These are phyloP conservation scores for Fomes fomentarius DNA, from an alignment of 1,284 basidiomycete species.

Conservation along the genomic window DNA sequence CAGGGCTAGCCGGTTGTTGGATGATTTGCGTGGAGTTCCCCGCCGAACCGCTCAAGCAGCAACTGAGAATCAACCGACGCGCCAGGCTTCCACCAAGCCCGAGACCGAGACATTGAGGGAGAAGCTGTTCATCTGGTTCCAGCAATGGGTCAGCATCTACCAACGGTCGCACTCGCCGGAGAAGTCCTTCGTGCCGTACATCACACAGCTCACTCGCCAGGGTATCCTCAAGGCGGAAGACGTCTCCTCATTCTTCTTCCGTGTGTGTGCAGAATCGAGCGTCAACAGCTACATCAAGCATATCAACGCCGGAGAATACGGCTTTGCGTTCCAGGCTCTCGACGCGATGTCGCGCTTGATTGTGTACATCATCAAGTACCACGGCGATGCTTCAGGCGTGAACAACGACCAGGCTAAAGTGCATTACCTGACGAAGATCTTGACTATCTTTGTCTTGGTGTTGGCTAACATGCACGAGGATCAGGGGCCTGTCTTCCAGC, in stretches of 20 bases:
- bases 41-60: conserved; percentile 42
- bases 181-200: conserved; percentile 96
- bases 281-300: conserved; percentile 92
- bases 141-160: conserved; percentile 96
- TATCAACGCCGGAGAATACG: conserved; percentile 76
- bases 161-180: conserved; percentile 90
- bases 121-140: conserved; percentile 76
- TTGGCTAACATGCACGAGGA: conserved; percentile 96
- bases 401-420: conserved; percentile 95
- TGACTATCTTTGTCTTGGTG: conserved; percentile 96
- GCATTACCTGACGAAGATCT: conserved; percentile 96
- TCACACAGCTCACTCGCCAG: conserved; percentile 94
- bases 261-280: conserved; percentile 95
- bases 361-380: conserved; percentile 99
- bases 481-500: conserved; percentile 88
- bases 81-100: conserved; percentile 59
- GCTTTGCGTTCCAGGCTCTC: conserved; percentile 87
- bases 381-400: conserved; percentile 87
- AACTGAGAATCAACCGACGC: conserved; percentile 40
- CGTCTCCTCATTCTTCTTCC: conserved; percentile 96
- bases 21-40: conserved; percentile 72
- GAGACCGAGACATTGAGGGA: conserved; percentile 74
- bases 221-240: conserved; percentile 97
- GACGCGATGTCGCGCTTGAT: conserved; percentile 96
- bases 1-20: conserved; percentile 64